These are phyloP conservation scores for Polytrichum formosum DNA, from an alignment of 225 moss, liverwort and hornwort genomes.

Conservation along the genomic window DNA sequence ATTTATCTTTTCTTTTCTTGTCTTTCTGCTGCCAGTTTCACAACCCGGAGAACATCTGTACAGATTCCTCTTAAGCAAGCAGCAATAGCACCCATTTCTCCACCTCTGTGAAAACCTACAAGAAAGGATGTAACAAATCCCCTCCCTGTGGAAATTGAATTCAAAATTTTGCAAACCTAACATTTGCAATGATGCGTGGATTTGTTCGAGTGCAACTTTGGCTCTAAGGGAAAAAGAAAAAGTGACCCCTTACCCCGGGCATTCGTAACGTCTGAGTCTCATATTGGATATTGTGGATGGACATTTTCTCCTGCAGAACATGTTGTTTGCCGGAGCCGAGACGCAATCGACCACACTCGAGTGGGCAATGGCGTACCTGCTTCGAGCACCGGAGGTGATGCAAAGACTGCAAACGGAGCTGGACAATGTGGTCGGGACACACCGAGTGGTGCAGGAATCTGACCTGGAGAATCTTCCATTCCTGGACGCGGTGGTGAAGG, in stretches of 20 bases:
- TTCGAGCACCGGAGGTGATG: slow-evolving; percentile 52
- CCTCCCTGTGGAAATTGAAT: too few relatives aligned
- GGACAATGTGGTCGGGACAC: slow-evolving; percentile 51
- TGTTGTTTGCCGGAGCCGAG: slow-evolving; percentile 62
- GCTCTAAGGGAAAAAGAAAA: neutral
- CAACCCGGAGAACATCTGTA: neutral
- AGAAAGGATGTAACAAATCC: too few relatives aligned
- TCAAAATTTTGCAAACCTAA: too few relatives aligned
- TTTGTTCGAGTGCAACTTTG: neutral
- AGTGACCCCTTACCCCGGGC: neutral
- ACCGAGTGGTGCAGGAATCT: slow-evolving; percentile 53
- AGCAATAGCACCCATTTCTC: too few relatives aligned
- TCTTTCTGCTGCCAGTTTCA: neutral
- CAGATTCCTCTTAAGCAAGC: neutral
- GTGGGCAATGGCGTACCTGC: slow-evolving; percentile 66
- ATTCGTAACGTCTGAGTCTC: neutral
- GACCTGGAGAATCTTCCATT: slow-evolving; percentile 56
- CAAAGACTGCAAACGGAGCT: slow-evolving; percentile 52
- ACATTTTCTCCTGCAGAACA: slow-evolving; percentile 44
- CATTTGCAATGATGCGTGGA: neutral
- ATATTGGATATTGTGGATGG: neutral
- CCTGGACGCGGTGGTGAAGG: slow-evolving; percentile 67
- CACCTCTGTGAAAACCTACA: neutral
- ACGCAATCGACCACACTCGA: slow-evolving; percentile 51
- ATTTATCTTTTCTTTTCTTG: neutral